Evolutionary conservation across 2,329 filamentous ascomycete genomes (phyloP).

Genomic region (Hypoxylon sp.): DNA sequence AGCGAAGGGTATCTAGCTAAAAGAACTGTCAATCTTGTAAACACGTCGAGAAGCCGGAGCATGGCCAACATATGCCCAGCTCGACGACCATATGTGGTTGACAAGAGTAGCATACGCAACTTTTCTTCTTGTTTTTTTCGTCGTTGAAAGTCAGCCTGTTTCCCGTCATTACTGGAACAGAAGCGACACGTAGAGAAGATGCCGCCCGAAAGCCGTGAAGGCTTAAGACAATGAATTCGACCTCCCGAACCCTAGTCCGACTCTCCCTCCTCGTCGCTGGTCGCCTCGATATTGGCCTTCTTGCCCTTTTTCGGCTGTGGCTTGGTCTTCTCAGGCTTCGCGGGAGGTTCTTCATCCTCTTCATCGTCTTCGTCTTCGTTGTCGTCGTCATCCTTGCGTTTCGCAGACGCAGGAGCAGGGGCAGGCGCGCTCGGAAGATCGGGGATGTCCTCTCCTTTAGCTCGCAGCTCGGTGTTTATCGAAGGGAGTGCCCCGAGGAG

Average conservation of each 20-base stretch:
- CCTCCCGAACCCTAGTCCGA: conserved; percentile 41
- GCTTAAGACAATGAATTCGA: neutral
- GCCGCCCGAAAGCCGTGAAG: neutral
- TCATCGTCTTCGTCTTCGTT: neutral
- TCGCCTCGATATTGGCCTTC: conserved; percentile 67
- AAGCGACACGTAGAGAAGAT: neutral
- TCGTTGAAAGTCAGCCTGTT: neutral
- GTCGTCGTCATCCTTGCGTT: conserved; percentile 12
- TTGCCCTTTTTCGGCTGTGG: conserved; percentile 43
- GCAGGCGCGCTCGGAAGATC: conserved; percentile 45
- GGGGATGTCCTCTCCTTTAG: conserved; percentile 55
- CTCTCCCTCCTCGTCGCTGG: conserved; percentile 66
- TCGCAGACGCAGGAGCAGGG: conserved; percentile 33
- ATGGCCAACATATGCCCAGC: neutral
- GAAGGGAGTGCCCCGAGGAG: conserved; percentile 64
- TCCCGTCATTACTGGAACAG: neutral
- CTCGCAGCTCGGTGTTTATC: conserved; percentile 64
- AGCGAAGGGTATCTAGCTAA: conserved; percentile 23
- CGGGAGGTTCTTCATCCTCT: conserved; percentile 37
- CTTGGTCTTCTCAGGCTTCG: conserved; percentile 4
- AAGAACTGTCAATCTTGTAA: conserved; percentile 8
- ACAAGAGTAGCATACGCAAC: neutral
- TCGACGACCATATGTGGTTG: neutral
- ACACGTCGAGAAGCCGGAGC: neutral
- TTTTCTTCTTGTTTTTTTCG: neutral